These are phyloP conservation scores for Aspergillus tubingensis DNA, from an alignment of 2,329 filamentous ascomycete genomes.

Conservation along the genomic window DNA sequence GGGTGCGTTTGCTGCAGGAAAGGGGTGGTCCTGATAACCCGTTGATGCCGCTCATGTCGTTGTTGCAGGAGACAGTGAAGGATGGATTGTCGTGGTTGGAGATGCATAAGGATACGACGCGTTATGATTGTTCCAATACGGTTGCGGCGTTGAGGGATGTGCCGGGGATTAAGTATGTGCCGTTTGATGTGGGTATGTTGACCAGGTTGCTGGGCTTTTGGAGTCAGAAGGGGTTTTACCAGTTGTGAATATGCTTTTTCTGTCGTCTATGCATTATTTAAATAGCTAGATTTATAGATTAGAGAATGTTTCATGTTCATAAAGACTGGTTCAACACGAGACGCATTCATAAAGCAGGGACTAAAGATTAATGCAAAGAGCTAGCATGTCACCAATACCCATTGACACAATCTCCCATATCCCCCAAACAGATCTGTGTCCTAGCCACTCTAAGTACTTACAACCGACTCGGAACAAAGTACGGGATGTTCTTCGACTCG, in stretches of 20 bases:
- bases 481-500: constrained; percentile 23
- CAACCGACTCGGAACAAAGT: constrained; percentile 22
- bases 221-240: neutral
- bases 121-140: constrained; percentile 14
- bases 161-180: neutral
- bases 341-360: neutral
- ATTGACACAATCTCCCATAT: neutral
- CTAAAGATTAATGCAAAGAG: neutral
- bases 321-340: too few relatives aligned
- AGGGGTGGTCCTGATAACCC: neutral
- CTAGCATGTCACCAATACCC: too few relatives aligned
- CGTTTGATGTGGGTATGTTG: neutral
- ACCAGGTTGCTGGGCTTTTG: neutral
- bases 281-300: too few relatives aligned
- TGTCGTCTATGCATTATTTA: too few relatives aligned
- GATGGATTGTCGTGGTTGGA: constrained; percentile 29
- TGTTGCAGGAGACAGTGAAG: constrained; percentile 43
- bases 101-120: constrained; percentile 12
- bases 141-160: constrained; percentile 11
- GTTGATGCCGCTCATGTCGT: constrained; percentile 30
- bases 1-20: neutral
- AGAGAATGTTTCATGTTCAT: too few relatives aligned
- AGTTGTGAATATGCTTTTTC: neutral
- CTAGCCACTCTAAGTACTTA: neutral
- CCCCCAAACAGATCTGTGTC: too few relatives aligned